phyloP scores from a whole-genome alignment of 2,329 filamentous ascomycete genomes.

The Fusarium sp. region DNA sequence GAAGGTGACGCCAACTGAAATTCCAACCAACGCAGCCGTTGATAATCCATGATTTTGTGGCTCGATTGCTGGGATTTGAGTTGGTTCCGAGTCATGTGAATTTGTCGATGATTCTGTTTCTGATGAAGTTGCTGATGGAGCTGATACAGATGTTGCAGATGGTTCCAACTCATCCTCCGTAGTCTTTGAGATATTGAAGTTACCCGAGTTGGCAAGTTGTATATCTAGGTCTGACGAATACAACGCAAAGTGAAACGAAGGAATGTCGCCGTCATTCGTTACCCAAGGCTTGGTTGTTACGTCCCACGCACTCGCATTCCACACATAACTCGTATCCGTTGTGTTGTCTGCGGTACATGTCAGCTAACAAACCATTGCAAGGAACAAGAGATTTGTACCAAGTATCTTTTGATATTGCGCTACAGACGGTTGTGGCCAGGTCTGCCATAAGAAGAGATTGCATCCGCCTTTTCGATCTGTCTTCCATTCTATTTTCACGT shows the following conservation, averaged over 20 bases:
- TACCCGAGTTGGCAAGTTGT: neutral
- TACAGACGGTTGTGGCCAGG: neutral
- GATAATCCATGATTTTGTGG: neutral
- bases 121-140: neutral
- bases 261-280: neutral
- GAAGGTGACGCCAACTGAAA: constrained; percentile 5
- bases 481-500: neutral
- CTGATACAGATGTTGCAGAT: neutral
- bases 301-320: neutral
- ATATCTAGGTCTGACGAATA: neutral
- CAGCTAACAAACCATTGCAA: fast-evolving
- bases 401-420: neutral
- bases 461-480: neutral
- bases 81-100: neutral
- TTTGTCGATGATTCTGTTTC: neutral
- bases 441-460: constrained; percentile 9
- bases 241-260: constrained; percentile 1
- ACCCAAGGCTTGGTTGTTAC: neutral
- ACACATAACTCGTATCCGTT: neutral
- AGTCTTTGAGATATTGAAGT: constrained; percentile 1
- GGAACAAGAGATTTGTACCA: fast-evolving
- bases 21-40: neutral
- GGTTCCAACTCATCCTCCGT: fast-evolving
- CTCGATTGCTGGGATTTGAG: fast-evolving
- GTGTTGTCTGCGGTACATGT: neutral